Base-by-base conservation (phyloP, 1,284 basidiomycete genomes). In the Pseudozyma sp. region DNA sequence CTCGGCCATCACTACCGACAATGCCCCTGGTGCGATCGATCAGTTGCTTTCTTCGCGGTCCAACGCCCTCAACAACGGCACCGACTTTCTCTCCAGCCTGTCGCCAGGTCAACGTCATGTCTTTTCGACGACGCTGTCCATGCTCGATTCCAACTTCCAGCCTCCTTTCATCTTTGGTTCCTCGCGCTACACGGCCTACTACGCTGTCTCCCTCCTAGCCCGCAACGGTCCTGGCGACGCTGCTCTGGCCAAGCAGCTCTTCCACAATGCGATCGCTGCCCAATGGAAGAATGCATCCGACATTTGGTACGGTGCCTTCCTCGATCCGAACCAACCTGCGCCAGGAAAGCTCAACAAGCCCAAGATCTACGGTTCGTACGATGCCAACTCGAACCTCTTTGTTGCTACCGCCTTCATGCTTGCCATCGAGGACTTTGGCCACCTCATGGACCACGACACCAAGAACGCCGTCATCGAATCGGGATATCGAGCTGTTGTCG, bases 221-320 rank as follows among this genome's bases (percentile, higher is more conserved):
- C 59, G 66, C 11, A 68, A 68, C 29, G 55, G 45, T 17, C 66
- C 66, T n/a, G 66, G 66, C 7, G 66, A 68, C 34, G 59, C 49
- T 40, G 54, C 42, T 5, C 51, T 68, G 7, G 66, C 66, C 4
- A 63, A 58, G 19, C 46, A 62, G 51, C 60, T 68, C 34, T 54
- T 68, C 46, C 52, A 59, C 42, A 58, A 68, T 51, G 59, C 60
- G 16, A 63, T 68, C 35, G 54, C 50, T 3, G 59, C 66, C 0
- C 60, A 68, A 33, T 45, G 42, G 42, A 68, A 56, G 13, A 68
- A 68, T 33, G 49, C 47, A 17, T 52, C 59, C 35, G 52, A 68
- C 60, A 63, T 52, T 46, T 68, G 66, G 66, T 68, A 68, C 48
- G 66, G 66, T 14, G 66, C 66, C 6, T 68, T 68, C 60, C 52